A percentile compares a stretch with the other conserved stretches of the same genome.
Evolutionary conservation across 2,329 filamentous ascomycete species (phyloP).

Genomic region (Seiridium cupressi): DNA sequence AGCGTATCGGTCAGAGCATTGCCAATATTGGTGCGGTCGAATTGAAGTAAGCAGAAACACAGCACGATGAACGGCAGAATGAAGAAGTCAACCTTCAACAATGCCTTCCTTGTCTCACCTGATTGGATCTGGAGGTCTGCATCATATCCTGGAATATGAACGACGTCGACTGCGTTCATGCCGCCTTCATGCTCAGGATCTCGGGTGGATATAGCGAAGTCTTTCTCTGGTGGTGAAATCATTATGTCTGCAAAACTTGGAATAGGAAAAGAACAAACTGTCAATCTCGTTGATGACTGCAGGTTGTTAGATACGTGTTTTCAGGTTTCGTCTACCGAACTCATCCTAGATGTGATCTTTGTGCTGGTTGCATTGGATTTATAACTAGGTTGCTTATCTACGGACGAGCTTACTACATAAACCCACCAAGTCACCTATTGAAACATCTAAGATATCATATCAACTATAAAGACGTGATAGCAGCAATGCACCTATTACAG

Average conservation of each 20-base stretch:
- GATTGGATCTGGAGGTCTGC: neutral
- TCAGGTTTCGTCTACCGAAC: neutral
- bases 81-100: neutral
- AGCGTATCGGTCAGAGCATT: neutral
- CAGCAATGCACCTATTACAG: neutral
- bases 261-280: neutral
- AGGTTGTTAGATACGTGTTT: neutral
- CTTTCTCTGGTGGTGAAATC: neutral
- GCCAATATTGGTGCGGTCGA: neutral
- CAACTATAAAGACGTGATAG: neutral
- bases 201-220: neutral
- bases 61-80: neutral
- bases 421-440: neutral
- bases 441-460: neutral
- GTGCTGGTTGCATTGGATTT: neutral
- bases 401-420: neutral
- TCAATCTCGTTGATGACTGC: neutral
- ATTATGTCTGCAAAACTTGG: neutral
- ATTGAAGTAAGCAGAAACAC: neutral
- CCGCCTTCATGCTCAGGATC: neutral
- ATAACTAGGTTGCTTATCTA: neutral
- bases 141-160: neutral
- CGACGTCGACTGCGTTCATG: neutral
- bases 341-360: neutral
- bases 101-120: neutral